Evolutionary conservation across 768 basidiomycete genomes (phyloP).

Genomic region (Hygrocybe coccinea): DNA sequence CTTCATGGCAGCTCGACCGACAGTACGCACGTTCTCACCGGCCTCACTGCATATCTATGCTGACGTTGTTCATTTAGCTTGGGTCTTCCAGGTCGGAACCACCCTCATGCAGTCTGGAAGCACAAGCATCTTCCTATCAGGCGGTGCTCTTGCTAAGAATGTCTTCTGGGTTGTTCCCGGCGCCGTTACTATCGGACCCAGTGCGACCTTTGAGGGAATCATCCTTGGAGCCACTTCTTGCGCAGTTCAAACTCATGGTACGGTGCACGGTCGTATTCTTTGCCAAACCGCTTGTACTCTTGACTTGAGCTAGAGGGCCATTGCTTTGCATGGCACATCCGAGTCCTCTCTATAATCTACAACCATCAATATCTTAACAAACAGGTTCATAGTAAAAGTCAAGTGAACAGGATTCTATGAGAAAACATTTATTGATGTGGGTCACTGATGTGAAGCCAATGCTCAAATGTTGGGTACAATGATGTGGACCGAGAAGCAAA

Average conservation of each 20-base stretch:
- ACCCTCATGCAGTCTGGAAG: constrained; percentile 7
- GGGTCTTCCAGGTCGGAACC: constrained; percentile 21
- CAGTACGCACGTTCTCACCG: constrained; percentile 6
- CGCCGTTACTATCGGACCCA: constrained; percentile 9
- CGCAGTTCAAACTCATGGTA: constrained; percentile 13
- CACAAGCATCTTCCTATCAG: constrained; percentile 13
- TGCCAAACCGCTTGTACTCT: constrained; percentile 18
- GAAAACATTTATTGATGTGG: too few species aligned
- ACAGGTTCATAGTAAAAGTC: too few species aligned
- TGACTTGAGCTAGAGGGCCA: too few species aligned
- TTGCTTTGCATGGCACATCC: too few species aligned
- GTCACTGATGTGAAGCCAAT: too few species aligned
- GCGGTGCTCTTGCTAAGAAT: constrained; percentile 18
- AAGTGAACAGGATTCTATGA: too few species aligned
- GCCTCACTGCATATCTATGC: background rate
- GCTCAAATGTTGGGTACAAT: too few species aligned
- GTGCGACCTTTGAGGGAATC: constrained; percentile 17
- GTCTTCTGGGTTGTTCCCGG: constrained; percentile 20
- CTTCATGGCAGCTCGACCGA: constrained; percentile 11
- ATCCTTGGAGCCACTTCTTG: constrained; percentile 13
- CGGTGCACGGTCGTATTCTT: constrained; percentile 18
- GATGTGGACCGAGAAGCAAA: too few species aligned
- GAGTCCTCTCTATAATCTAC: too few species aligned
- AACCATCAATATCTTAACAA: too few species aligned
- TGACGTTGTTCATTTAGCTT: constrained; percentile 10